Evolutionary conservation across 2,329 filamentous ascomycete genomes (phyloP), one percentile per base, ranked within the genome.

Genomic region (Davidsoniella neocaledoniae): DNA sequence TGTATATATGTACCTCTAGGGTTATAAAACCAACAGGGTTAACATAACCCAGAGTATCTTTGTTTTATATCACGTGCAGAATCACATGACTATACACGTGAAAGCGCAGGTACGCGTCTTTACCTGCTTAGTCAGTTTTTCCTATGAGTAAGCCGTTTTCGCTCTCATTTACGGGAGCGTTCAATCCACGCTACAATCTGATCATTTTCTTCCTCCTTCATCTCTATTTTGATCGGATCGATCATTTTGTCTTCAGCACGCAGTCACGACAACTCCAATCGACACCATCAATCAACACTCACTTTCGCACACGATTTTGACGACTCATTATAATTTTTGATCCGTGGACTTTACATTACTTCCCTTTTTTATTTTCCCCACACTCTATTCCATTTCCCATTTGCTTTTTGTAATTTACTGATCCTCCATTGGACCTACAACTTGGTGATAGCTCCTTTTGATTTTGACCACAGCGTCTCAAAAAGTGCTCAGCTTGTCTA

Each of bases 391-490:
- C n/a, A 8, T 41, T 12, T 43, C 25, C 25, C 9, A 8, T 43
- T 23, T 21, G 16, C 12, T 43, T 17, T 12, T 43, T 65, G 68
- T 66, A 71, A 71, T 71, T 67, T 71, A 72, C 72, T 72, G 66
- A 72, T 66, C 69, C 8, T 53, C 49, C 46, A 50, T 53, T 5
- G 38, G 44, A 25, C 26, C 36, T 33, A 36, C 37, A 14, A 23
- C 49, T 52, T 38, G 50, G 54, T 54, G 54, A 52, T 53, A 49
- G 46, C 23, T 46, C 38, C 42, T 38, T 26, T 49, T 49, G 17
- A 8, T 40, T n/a, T 26, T 26, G 48, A 37, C 48, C 44, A 12
- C 36, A 33, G 21, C 41, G 48, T 49, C 33, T 21, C 25, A 23
- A 21, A 29, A 29, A 25, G 36, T 26, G 33, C 26, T 39, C 41